Evolutionary conservation across 768 basidiomycete species (phyloP), one percentile per base, ranked within the genome.

Genomic region (Filobasidium wieringae): DNA sequence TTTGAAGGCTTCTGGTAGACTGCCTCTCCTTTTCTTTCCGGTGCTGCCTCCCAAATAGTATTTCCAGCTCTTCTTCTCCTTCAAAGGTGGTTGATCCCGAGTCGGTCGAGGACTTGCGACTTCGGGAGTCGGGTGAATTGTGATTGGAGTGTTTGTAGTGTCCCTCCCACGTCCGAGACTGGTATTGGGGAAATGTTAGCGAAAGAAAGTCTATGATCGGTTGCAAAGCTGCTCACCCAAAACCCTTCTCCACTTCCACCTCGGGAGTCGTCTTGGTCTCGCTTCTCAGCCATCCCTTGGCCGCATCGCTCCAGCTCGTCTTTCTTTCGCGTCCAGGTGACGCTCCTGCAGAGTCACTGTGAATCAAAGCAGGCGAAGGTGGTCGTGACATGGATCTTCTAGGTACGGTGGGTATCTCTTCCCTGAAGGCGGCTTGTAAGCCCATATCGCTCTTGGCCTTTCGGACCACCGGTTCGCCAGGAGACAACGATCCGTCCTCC

Each of bases 101-200:
- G 56, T 57, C 57, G 57, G 45, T 49, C 40, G 49, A 51, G n/a
- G n/a, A 22, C 51, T 19, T 7, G 14, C 24, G 43, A 24, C 43
- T n/a, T n/a, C 24, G 27, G 33, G 40, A 12, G 34, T 14, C 31
- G 39, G 29, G n/a, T 52, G 29, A 7, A 12, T 24, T 37, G 43
- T 27, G 40, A 54, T 24, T 29, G 39, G 58, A 54, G 53, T 59
- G 30, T 49, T 60, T 37, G 27, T 15, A 31, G 27, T 31, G 59
- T 60, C 59, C 54, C 55, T 55, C 60, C 60, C 60, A 61, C 60
- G 55, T 55, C 60, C 60, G 53, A 50, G 53, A 51, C 60, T 60
- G 45, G 26, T 29, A 26, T 1, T 29, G 17, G 15, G 24, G n/a
- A 39, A 19, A 39, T 8, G 34, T 51, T 11, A 60, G 59, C 43